A percentile compares a stretch with the other conserved stretches of the same genome.
Evolutionary conservation across 1,284 basidiomycete species (phyloP).

Genomic region (Marasmius tenuissimus): DNA sequence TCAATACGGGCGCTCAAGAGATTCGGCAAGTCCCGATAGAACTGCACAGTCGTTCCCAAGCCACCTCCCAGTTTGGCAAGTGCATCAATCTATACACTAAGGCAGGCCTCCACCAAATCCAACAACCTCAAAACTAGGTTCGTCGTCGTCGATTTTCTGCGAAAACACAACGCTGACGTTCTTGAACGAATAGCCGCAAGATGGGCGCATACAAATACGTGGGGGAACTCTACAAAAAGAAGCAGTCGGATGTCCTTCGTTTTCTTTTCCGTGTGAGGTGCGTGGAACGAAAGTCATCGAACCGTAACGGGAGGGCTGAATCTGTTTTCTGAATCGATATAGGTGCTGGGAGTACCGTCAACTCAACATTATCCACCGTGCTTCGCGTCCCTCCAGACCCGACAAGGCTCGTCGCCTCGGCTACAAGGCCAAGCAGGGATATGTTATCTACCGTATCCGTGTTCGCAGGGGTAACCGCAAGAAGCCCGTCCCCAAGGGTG

Average conservation of each 20-base stretch:
- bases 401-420: conserved; percentile 99
- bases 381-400: conserved; percentile 95
- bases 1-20: not conserved
- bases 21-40: not conserved
- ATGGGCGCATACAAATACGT: conserved; percentile 98
- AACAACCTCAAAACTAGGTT: conserved; percentile 5
- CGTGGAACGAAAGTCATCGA: conserved; percentile 24
- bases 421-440: conserved; percentile 99
- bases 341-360: conserved; percentile 99
- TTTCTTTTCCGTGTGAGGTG: conserved; percentile 97
- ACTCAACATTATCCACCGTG: conserved; percentile 97
- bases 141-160: not conserved
- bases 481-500: conserved; percentile 97
- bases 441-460: conserved; percentile 96
- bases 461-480: conserved; percentile 99
- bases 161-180: conserved; percentile 5
- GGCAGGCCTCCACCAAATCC: not conserved
- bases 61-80: conserved; percentile 1
- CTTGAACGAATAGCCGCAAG: conserved; percentile 30
- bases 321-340: not conserved
- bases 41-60: conserved; percentile 1
- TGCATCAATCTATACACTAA: not conserved
- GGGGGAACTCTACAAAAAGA: conserved; percentile 94
- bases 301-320: not conserved
- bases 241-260: conserved; percentile 96